These are phyloP conservation scores for Suaeda aralocaspica DNA, from an alignment of 148 eudicot genomes.

Conservation along the genomic window DNA sequence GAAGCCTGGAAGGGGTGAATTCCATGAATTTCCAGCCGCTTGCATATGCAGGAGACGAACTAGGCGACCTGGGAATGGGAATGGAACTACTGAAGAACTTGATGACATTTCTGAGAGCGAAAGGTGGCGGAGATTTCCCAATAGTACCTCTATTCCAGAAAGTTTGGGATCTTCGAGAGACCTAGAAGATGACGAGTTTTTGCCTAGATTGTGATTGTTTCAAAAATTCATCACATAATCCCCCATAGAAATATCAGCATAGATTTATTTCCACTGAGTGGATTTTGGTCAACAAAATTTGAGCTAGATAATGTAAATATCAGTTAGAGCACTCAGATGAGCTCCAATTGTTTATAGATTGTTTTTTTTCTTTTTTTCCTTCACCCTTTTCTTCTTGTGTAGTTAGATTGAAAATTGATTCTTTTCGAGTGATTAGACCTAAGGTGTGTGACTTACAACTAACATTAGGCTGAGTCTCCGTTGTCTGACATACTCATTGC, in stretches of 20 bases:
- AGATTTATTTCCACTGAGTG: slow-evolving; percentile 1
- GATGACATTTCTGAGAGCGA: slow-evolving; percentile 30
- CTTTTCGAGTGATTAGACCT: slow-evolving; percentile 5
- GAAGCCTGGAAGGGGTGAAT: slow-evolving; percentile 71
- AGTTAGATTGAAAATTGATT: slow-evolving; percentile 11
- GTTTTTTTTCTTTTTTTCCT: not conserved
- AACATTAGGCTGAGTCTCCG: not conserved
- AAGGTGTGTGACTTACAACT: not conserved
- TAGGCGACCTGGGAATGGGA: slow-evolving; percentile 20
- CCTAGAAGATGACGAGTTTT: slow-evolving; percentile 23
- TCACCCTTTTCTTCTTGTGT: slow-evolving; percentile 5
- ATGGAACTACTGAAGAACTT: slow-evolving; percentile 18
- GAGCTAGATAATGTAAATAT: slow-evolving; percentile 32
- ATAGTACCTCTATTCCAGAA: slow-evolving; percentile 23
- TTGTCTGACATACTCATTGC: slow-evolving; percentile 18
- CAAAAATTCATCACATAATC: not conserved
- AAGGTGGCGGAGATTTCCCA: slow-evolving; percentile 22
- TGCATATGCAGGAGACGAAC: slow-evolving; percentile 75
- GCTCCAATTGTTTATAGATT: slow-evolving; percentile 30
- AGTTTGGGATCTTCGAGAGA: slow-evolving; percentile 15
- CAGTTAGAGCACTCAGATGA: slow-evolving; percentile 21
- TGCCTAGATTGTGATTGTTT: slow-evolving; percentile 26
- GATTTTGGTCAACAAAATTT: slow-evolving; percentile 10
- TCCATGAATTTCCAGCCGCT: slow-evolving; percentile 76
- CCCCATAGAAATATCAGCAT: not conserved